These are phyloP conservation scores for Phytopythium boreale DNA, from an alignment of 352 stramenopile species.

Conservation along the genomic window DNA sequence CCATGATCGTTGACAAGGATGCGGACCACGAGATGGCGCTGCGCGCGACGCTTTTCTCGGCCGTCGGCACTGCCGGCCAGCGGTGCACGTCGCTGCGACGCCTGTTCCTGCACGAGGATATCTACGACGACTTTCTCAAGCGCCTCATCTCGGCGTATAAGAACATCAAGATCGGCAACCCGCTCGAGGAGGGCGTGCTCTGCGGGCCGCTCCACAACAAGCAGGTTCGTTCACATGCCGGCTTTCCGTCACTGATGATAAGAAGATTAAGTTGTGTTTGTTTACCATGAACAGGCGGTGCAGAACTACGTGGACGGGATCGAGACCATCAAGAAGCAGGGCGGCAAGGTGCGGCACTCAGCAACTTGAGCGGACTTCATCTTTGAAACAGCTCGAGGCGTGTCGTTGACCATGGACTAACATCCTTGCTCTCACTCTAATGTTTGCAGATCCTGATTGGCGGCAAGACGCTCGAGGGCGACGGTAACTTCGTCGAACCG, in stretches of 20 bases:
- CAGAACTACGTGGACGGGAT: conserved; percentile 86
- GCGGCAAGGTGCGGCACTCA: conserved; percentile 56
- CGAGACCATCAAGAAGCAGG: conserved; percentile 80
- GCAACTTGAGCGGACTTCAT: too few relatives aligned
- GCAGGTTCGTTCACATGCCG: conserved; percentile 15
- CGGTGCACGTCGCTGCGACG: conserved; percentile 91
- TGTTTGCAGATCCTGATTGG: conserved; percentile 71
- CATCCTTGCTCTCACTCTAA: background rate
- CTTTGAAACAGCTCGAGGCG: background rate
- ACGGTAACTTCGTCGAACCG: conserved; percentile 91
- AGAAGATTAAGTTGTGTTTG: background rate
- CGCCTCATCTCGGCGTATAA: conserved; percentile 85
- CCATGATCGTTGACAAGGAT: conserved; percentile 92
- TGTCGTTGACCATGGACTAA: background rate
- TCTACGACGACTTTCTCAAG: conserved; percentile 88
- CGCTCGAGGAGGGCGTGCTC: conserved; percentile 80
- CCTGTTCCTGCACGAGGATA: conserved; percentile 88
- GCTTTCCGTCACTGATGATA: too few relatives aligned
- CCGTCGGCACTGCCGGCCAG: conserved; percentile 90
- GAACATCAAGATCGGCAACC: conserved; percentile 87
- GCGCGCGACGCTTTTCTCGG: conserved; percentile 87
- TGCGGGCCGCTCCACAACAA: conserved; percentile 75
- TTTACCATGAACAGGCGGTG: conserved; percentile 45
- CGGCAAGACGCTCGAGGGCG: conserved; percentile 75
- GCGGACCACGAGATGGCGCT: conserved; percentile 91